Evolutionary conservation across 495 filamentous ascomycete species (phyloP).

Genomic region (Geopyxis carbonaria): DNA sequence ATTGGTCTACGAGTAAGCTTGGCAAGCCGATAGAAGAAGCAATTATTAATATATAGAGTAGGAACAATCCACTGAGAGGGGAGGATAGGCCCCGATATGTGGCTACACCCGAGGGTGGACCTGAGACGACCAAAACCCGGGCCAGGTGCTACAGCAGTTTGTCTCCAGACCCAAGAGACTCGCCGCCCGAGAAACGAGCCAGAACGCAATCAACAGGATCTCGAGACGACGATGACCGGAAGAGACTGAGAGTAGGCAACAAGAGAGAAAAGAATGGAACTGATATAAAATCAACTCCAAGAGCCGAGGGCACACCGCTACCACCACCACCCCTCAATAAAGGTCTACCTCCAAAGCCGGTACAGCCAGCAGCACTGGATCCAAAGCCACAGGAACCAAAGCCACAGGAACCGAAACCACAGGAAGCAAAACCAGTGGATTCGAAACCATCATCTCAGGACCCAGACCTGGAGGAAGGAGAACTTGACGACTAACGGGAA

Average conservation of each 20-base stretch:
- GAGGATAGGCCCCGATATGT: constrained; percentile 21
- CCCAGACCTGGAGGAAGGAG: constrained; percentile 21
- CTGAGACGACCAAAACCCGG: constrained; percentile 27
- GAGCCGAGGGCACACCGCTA: neutral
- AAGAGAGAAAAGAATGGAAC: neutral
- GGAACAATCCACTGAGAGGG: constrained; percentile 24
- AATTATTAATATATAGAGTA: constrained; percentile 4
- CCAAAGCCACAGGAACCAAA: neutral
- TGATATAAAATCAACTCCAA: neutral
- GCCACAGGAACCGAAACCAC: neutral
- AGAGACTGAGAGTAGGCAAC: constrained; percentile 1
- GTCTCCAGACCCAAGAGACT: constrained; percentile 15
- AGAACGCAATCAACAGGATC: neutral
- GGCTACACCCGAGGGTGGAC: constrained; percentile 21
- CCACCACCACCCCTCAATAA: too few species aligned
- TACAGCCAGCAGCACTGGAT: neutral
- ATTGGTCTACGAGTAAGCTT: constrained; percentile 25
- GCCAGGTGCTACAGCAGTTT: constrained; percentile 22
- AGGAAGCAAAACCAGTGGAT: neutral
- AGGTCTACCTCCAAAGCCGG: too few species aligned
- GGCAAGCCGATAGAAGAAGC: neutral
- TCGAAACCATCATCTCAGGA: neutral
- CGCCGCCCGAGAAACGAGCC: neutral
- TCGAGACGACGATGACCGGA: constrained; percentile 1
- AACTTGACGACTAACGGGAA: constrained; percentile 20